A percentile compares a stretch with the other conserved stretches of the same genome.
Evolutionary conservation across 257 asterid genomes (phyloP).

Genomic region (Gentiana macrophylla): DNA sequence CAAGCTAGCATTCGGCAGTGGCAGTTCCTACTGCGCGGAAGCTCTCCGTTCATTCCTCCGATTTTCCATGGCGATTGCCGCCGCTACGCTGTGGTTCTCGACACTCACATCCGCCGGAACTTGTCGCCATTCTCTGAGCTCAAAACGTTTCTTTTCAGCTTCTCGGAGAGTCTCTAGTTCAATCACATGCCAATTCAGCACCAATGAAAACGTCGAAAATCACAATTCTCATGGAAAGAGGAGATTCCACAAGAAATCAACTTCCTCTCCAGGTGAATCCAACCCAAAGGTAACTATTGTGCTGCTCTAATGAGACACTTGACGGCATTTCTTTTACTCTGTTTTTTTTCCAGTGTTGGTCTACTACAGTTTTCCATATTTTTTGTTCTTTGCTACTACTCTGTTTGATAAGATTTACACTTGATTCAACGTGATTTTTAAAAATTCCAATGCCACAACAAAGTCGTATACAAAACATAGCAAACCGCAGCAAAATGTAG

Average conservation of each 20-base stretch:
- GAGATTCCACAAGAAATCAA: conserved; percentile 8
- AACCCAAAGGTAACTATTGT: conserved; percentile 11
- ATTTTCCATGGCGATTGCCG: conserved; percentile 22
- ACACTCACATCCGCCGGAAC: conserved; percentile 20
- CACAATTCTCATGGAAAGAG: conserved; percentile 6
- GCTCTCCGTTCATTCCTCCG: neutral
- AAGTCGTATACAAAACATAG: no score
- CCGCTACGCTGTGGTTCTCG: conserved; percentile 17
- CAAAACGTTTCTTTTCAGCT: conserved; percentile 20
- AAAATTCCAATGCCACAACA: no score
- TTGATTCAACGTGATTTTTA: no score
- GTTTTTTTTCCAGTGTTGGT: no score
- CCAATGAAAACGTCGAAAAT: conserved; percentile 4
- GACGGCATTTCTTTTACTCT: no score
- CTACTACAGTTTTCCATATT: no score
- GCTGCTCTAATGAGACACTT: conserved; percentile 1
- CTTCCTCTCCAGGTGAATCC: conserved; percentile 8
- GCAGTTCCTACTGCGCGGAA: neutral
- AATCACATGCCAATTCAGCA: conserved; percentile 7
- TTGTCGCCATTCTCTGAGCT: conserved; percentile 16
- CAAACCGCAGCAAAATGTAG: no score
- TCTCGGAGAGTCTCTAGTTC: conserved; percentile 11
- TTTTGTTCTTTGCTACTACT: no score
- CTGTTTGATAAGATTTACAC: no score
- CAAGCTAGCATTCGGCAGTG: neutral